Percentiles rank a stretch among this genome's conserved stretches.
Conservation (phyloP, 257 asterid genomes). For the Marsdenia floribunda region DNA sequence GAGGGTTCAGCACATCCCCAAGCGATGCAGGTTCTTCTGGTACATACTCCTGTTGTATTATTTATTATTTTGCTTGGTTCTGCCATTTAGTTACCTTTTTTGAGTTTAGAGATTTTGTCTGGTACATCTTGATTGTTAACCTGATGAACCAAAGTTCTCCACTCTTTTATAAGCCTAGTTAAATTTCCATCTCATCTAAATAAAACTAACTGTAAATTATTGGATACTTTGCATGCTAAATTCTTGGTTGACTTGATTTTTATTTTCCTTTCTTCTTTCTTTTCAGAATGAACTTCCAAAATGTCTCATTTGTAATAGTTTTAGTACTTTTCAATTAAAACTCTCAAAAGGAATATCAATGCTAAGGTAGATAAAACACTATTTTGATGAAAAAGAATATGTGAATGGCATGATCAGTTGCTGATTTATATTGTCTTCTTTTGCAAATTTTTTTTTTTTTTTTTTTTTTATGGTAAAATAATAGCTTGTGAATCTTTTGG, state of each 20-base stretch:
- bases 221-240: neutral
- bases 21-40: slow-evolving; percentile 96
- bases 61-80: neutral
- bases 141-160: neutral
- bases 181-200: neutral
- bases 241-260: neutral
- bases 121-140: neutral
- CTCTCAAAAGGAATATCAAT: neutral
- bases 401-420: neutral
- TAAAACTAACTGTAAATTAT: neutral
- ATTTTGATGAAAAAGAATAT: neutral
- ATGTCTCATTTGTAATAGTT: neutral
- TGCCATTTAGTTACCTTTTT: neutral
- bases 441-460: neutral
- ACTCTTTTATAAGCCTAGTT: neutral
- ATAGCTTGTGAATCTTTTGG: neutral
- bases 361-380: neutral
- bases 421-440: neutral
- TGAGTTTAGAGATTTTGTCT: neutral
- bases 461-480: neutral
- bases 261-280: neutral
- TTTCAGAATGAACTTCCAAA: neutral
- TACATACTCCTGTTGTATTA: slow-evolving; percentile 28
- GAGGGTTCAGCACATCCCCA: slow-evolving; percentile 98
- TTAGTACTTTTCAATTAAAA: neutral